Evolutionary conservation across 2,329 filamentous ascomycete species (phyloP).

Genomic region (Pyricularia sp.): DNA sequence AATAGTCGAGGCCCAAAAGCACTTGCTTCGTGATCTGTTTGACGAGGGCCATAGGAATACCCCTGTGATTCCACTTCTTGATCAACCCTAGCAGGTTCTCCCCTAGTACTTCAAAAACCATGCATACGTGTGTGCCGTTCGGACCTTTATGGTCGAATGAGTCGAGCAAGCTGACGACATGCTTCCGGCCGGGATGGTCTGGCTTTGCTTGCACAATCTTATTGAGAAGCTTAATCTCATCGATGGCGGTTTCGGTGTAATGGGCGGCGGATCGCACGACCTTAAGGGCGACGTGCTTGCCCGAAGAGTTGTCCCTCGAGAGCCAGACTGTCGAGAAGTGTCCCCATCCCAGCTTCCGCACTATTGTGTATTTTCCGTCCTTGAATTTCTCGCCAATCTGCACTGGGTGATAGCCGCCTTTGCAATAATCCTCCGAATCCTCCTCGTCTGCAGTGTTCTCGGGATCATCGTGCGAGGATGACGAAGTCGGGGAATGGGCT

Average conservation of each 20-base stretch:
- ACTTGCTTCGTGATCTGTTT: slow-evolving; percentile 99
- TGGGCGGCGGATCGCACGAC: slow-evolving; percentile 95
- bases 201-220: slow-evolving; percentile 95
- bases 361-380: slow-evolving; percentile 90
- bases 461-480: slow-evolving; percentile 71
- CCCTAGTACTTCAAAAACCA: slow-evolving; percentile 97
- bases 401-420: slow-evolving; percentile 96
- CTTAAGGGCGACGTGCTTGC: slow-evolving; percentile 94
- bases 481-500: slow-evolving; percentile 62
- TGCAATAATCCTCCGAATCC: slow-evolving; percentile 98
- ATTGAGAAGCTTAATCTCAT: slow-evolving; percentile 97
- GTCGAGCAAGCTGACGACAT: slow-evolving; percentile 92
- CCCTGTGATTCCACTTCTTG: slow-evolving; percentile 96
- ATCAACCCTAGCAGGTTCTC: slow-evolving; percentile 93
- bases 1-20: slow-evolving; percentile 85
- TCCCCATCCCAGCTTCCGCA: slow-evolving; percentile 95
- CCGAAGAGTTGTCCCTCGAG: slow-evolving; percentile 72
- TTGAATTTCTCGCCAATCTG: slow-evolving; percentile 94
- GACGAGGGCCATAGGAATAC: slow-evolving; percentile 91
- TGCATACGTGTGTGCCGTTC: slow-evolving; percentile 93
- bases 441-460: slow-evolving; percentile 97
- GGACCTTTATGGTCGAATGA: slow-evolving; percentile 97
- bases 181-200: slow-evolving; percentile 84
- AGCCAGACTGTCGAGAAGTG: slow-evolving; percentile 97
- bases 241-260: slow-evolving; percentile 97